These are phyloP conservation scores for Bathelium albidoporum DNA, from an alignment of 495 filamentous ascomycete genomes.

Conservation along the genomic window DNA sequence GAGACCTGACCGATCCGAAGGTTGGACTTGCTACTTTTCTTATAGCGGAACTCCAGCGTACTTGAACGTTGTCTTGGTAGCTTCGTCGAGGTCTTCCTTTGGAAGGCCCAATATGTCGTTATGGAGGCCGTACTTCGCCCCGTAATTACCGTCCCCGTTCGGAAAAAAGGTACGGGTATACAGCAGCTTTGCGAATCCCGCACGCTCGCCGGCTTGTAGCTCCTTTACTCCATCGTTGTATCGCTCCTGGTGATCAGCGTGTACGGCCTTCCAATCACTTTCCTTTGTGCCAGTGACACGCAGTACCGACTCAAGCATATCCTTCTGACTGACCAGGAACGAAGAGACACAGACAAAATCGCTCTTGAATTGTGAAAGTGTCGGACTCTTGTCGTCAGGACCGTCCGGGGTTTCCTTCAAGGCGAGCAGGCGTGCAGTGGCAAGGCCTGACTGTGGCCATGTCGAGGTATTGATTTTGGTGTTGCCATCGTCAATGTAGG, in stretches of 20 bases:
- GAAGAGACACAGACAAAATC: constrained; percentile 29
- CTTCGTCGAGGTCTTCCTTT: constrained; percentile 51
- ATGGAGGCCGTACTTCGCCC: constrained; percentile 28
- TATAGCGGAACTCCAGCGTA: no score
- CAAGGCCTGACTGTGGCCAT: constrained; percentile 36
- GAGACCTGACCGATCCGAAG: no score
- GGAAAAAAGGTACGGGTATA: constrained; percentile 44
- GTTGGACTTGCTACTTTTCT: no score
- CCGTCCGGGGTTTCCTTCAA: background rate
- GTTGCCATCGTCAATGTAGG: constrained; percentile 41
- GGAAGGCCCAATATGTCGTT: constrained; percentile 46
- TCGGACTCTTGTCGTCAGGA: background rate
- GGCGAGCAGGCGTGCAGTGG: constrained; percentile 24
- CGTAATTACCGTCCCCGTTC: constrained; percentile 35
- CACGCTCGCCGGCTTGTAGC: constrained; percentile 34
- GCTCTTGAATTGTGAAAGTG: constrained; percentile 26
- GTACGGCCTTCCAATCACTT: constrained; percentile 45
- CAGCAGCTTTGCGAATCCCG: constrained; percentile 42
- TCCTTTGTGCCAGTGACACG: constrained; percentile 44
- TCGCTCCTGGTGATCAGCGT: constrained; percentile 33
- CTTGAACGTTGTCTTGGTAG: no score
- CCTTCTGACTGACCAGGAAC: constrained; percentile 36
- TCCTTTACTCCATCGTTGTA: constrained; percentile 32
- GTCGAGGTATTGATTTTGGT: constrained; percentile 33
- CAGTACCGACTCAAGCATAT: constrained; percentile 38